Evolutionary conservation across 2,329 filamentous ascomycete species (phyloP).

Genomic region (Aspergillus pseudoterreus): DNA sequence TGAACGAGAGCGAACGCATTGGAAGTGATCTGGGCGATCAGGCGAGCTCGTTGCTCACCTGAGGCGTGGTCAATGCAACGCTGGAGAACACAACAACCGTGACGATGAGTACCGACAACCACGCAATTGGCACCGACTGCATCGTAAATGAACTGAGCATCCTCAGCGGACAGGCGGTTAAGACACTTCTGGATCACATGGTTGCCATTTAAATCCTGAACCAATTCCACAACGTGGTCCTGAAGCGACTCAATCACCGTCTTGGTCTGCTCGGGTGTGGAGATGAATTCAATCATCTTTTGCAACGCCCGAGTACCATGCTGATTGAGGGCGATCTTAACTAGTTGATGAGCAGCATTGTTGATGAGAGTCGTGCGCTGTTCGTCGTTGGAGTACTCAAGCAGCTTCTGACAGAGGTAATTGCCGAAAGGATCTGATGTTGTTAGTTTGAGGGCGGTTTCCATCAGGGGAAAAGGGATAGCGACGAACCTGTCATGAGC

Average conservation of each 20-base stretch:
- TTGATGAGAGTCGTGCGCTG: constrained; percentile 90
- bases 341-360: constrained; percentile 82
- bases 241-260: constrained; percentile 83
- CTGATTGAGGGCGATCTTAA: constrained; percentile 91
- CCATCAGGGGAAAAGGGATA: not conserved
- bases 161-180: constrained; percentile 79
- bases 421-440: constrained; percentile 85
- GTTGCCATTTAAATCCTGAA: constrained; percentile 96
- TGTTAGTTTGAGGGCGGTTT: constrained; percentile 18
- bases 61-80: constrained; percentile 97
- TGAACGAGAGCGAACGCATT: constrained; percentile 88
- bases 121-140: constrained; percentile 85
- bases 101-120: constrained; percentile 90
- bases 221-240: constrained; percentile 83
- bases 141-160: constrained; percentile 96
- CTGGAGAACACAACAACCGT: constrained; percentile 96
- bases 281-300: constrained; percentile 99
- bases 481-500: constrained; percentile 73
- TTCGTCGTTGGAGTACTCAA: constrained; percentile 92
- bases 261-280: constrained; percentile 76
- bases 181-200: constrained; percentile 99
- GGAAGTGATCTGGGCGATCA: constrained; percentile 81
- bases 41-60: constrained; percentile 78
- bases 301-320: constrained; percentile 94
- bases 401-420: constrained; percentile 96